phyloP scores from a whole-genome alignment of 2,329 filamentous ascomycete species.

The Talaromyces sp. region DNA sequence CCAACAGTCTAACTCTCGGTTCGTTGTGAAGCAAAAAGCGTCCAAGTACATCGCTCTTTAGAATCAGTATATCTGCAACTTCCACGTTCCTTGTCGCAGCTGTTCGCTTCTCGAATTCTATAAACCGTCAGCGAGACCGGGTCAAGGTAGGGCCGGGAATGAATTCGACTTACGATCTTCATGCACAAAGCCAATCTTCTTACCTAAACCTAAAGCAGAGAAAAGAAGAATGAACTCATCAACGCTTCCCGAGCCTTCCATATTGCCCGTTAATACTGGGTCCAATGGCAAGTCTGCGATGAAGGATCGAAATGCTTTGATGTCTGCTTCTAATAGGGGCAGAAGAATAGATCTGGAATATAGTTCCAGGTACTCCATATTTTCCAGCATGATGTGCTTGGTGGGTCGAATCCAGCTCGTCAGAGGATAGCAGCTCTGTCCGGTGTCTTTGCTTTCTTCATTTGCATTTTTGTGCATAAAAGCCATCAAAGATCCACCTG shows the following conservation, averaged over 20 bases:
- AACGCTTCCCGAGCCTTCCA: constrained; percentile 45
- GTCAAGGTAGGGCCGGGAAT: background rate
- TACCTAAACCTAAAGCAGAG: constrained; percentile 66
- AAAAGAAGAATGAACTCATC: constrained; percentile 59
- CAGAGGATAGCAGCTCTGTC: constrained; percentile 18
- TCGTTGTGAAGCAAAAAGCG: constrained; percentile 48
- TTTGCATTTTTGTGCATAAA: constrained; percentile 29
- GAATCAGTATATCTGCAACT: constrained; percentile 24
- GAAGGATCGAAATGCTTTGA: constrained; percentile 44
- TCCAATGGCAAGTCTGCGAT: constrained; percentile 56
- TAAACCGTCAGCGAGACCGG: constrained; percentile 11
- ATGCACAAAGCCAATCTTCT: constrained; percentile 66
- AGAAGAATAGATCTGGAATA: constrained; percentile 36
- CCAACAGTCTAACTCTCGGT: constrained; percentile 69
- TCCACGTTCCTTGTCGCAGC: constrained; percentile 16
- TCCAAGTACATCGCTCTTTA: constrained; percentile 36
- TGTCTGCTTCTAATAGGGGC: constrained; percentile 34
- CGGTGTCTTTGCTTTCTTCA: background rate
- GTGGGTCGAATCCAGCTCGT: constrained; percentile 37
- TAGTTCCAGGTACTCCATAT: constrained; percentile 34
- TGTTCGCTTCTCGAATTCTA: constrained; percentile 30
- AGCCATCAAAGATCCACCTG: constrained; percentile 28
- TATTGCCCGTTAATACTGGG: constrained; percentile 46
- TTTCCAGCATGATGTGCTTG: constrained; percentile 35
- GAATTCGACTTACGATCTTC: constrained; percentile 55